Evolutionary conservation across 2,329 filamentous ascomycete species (phyloP).

Genomic region (Harringtonia aguacate): DNA sequence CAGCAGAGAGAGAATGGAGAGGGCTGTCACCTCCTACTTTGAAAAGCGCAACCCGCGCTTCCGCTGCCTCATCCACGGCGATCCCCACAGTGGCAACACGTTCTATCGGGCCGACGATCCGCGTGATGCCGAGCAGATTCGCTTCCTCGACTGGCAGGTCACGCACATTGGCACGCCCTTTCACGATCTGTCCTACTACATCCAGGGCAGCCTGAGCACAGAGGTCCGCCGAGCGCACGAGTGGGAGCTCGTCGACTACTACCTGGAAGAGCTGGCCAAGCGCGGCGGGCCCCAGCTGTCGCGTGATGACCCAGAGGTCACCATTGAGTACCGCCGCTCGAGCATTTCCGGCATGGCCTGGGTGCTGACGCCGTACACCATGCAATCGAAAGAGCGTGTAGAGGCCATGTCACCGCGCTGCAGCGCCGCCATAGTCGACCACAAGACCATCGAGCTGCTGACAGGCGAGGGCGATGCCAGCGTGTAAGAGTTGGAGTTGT

Average conservation of each 20-base stretch:
- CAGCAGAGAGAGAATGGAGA: constrained; percentile 4
- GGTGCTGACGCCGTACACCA: constrained; percentile 22
- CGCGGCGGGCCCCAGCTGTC: background rate
- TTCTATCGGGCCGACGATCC: constrained; percentile 16
- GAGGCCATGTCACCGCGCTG: constrained; percentile 21
- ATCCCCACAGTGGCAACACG: constrained; percentile 24
- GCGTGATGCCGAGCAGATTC: constrained; percentile 16
- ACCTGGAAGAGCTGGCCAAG: constrained; percentile 13
- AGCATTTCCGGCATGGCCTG: constrained; percentile 22
- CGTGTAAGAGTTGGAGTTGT: too few species aligned
- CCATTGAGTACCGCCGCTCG: constrained; percentile 21
- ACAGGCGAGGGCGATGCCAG: background rate
- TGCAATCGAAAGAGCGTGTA: constrained; percentile 22
- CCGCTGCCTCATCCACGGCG: constrained; percentile 22
- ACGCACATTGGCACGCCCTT: constrained; percentile 23
- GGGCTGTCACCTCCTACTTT: constrained; percentile 21
- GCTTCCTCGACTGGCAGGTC: constrained; percentile 26
- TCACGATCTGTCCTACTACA: constrained; percentile 25
- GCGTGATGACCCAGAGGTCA: constrained; percentile 5
- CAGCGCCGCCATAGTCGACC: constrained; percentile 21
- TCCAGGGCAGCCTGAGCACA: constrained; percentile 19
- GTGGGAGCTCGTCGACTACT: constrained; percentile 21
- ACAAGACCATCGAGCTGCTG: constrained; percentile 14
- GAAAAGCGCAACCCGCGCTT: constrained; percentile 20
- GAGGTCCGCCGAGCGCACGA: constrained; percentile 22